Percentiles rank a stretch among this genome's conserved stretches.
Conservation (phyloP, 805 yeast genomes). For the Kodamaea fukazawae region DNA sequence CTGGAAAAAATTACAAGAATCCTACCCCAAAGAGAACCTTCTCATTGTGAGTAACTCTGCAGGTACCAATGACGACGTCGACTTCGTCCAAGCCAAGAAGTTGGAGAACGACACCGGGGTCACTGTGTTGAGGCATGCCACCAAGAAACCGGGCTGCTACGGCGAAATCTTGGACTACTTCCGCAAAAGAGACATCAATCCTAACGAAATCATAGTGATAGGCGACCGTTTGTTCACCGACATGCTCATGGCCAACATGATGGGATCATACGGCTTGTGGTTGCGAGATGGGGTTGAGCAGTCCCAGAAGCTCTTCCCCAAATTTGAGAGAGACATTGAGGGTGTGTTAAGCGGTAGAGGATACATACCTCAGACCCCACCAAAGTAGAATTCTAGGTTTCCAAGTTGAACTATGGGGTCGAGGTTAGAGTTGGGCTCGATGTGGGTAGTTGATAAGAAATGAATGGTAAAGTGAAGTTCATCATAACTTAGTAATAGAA, state of each 20-base stretch:
- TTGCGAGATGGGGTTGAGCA: slow-evolving; percentile 68
- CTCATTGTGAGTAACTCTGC: slow-evolving; percentile 90
- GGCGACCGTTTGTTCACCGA: slow-evolving; percentile 94
- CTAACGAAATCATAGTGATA: slow-evolving; percentile 73
- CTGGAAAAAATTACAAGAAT: slow-evolving; percentile 54
- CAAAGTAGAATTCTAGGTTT: too few species aligned
- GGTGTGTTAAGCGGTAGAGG: slow-evolving; percentile 5
- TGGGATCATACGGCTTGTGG: slow-evolving; percentile 90
- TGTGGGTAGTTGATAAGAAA: too few species aligned
- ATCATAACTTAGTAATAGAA: too few species aligned
- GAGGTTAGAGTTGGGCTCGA: too few species aligned
- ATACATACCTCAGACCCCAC: neutral
- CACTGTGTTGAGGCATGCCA: slow-evolving; percentile 63
- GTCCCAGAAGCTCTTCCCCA: slow-evolving; percentile 50
- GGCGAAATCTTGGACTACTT: slow-evolving; percentile 65
- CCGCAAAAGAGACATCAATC: slow-evolving; percentile 41
- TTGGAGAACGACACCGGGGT: slow-evolving; percentile 68
- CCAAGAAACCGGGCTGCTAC: slow-evolving; percentile 82
- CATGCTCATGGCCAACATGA: slow-evolving; percentile 87
- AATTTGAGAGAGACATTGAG: slow-evolving; percentile 47
- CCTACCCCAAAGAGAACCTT: slow-evolving; percentile 61
- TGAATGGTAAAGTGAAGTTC: too few species aligned
- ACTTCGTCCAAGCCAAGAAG: slow-evolving; percentile 54
- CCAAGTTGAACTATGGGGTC: too few species aligned
- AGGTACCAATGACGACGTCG: slow-evolving; percentile 75